Percentiles rank a stretch among this genome's conserved stretches.
These are phyloP conservation scores for Phyllosticta citrichinensis DNA, from an alignment of 2,329 filamentous ascomycete species.

Conservation along the genomic window DNA sequence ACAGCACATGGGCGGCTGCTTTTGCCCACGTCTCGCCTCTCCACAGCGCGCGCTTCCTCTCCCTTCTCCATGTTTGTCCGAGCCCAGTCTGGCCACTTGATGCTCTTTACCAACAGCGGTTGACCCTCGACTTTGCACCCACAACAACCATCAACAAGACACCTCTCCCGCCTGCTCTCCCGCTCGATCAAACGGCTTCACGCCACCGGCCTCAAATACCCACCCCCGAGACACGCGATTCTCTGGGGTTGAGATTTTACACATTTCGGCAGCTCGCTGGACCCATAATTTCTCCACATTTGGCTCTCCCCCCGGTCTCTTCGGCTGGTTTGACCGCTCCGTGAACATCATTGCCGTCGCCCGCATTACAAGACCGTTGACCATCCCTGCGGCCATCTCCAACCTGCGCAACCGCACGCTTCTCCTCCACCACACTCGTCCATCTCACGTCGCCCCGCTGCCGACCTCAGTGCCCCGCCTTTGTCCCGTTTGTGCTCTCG, in stretches of 20 bases:
- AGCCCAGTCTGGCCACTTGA: neutral
- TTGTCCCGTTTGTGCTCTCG: neutral
- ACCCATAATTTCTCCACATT: slow-evolving; percentile 9
- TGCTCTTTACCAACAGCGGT: slow-evolving; percentile 9
- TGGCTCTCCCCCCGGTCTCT: slow-evolving; percentile 8
- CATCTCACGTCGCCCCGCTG: neutral
- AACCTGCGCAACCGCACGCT: slow-evolving; percentile 3
- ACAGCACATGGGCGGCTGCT: neutral
- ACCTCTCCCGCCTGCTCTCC: neutral
- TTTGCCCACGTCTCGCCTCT: neutral
- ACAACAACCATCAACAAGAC: neutral
- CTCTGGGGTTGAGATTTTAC: neutral
- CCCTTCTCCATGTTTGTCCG: slow-evolving; percentile 3
- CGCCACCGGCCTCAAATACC: neutral
- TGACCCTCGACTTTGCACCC: slow-evolving; percentile 1
- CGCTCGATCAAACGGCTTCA: neutral
- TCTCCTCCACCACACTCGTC: neutral
- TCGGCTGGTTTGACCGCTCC: neutral
- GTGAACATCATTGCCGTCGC: neutral
- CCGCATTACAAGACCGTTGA: neutral
- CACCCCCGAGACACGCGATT: neutral
- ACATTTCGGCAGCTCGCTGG: neutral
- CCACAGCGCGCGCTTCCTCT: neutral
- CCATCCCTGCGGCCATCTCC: slow-evolving; percentile 9
- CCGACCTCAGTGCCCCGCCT: neutral